phyloP scores from a whole-genome alignment of 176 grass and related monocot species.

The Poa annua region DNA sequence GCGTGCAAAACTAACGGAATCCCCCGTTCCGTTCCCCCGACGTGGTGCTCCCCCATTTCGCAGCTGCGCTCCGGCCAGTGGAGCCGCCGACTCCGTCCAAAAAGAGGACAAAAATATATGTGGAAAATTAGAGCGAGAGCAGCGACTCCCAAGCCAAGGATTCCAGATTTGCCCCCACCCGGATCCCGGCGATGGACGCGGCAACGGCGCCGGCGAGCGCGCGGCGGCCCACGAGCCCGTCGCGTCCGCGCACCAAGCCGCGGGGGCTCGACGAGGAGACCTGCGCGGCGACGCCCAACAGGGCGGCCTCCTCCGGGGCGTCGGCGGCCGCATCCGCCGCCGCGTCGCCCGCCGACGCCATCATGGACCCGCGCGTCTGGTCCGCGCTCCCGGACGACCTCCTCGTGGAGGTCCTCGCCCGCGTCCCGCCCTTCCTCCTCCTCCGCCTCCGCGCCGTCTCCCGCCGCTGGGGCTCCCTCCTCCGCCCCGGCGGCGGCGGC shows the following conservation, averaged over 20 bases:
- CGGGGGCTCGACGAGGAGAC: conserved; percentile 91
- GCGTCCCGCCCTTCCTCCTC: conserved; percentile 90
- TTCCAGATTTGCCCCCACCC: conserved; percentile 18
- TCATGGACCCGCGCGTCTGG: conserved; percentile 79
- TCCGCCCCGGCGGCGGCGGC: conserved; percentile 22
- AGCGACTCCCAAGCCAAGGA: conserved; percentile 22
- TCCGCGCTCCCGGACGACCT: conserved; percentile 73
- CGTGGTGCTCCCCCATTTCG: conserved; percentile 18
- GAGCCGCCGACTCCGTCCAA: conserved; percentile 50
- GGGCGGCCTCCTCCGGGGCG: conserved; percentile 39
- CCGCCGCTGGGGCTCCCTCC: conserved; percentile 68
- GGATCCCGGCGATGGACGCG: conserved; percentile 42
- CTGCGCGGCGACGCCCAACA: conserved; percentile 44
- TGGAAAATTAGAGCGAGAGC: background rate
- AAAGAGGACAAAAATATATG: conserved; percentile 14
- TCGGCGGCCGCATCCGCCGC: background rate
- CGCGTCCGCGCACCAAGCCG: conserved; percentile 73
- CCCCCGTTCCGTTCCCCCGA: background rate
- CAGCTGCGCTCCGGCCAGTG: conserved; percentile 15
- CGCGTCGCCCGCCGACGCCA: conserved; percentile 53
- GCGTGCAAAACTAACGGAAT: background rate
- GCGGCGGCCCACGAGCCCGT: conserved; percentile 60
- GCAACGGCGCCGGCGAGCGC: background rate
- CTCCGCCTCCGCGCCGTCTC: conserved; percentile 73
- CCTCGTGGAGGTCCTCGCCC: conserved; percentile 77